Conservation (phyloP, 2,329 filamentous ascomycete species). For the Tolypocladium ophioglossoides region DNA sequence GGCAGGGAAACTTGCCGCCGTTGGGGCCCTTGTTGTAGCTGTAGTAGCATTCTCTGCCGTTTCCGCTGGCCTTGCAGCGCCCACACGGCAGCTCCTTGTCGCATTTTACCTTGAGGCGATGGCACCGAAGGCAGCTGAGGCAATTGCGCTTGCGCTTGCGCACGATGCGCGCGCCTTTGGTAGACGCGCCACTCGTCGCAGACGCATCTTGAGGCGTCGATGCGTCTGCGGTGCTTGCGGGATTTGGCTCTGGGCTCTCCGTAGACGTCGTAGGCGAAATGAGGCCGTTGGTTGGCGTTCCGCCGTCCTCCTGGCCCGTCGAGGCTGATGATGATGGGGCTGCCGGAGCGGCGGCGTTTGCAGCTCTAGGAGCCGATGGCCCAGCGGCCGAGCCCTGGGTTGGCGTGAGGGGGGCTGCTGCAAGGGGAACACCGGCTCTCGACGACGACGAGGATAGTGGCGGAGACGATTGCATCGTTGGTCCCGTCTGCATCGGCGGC, state of each 20-base stretch:
- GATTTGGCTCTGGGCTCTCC: conserved; percentile 15
- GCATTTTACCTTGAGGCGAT: conserved; percentile 26
- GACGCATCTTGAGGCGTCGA: neutral
- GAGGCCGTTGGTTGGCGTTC: conserved; percentile 11
- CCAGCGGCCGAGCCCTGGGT: neutral
- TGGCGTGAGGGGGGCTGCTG: neutral
- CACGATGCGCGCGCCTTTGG: conserved; percentile 13
- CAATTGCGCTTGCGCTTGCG: conserved; percentile 26
- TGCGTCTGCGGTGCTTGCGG: conserved; percentile 3
- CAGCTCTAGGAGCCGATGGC: neutral
- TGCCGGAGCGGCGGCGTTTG: neutral
- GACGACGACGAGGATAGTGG: neutral
- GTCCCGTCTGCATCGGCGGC: neutral
- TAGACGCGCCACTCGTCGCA: neutral
- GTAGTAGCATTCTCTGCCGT: conserved; percentile 24
- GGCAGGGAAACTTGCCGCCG: conserved; percentile 22
- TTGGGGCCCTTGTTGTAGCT: conserved; percentile 26
- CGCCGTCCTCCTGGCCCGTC: conserved; percentile 7
- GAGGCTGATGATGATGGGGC: conserved; percentile 7
- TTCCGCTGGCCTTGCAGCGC: conserved; percentile 22
- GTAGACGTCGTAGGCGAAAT: conserved; percentile 18
- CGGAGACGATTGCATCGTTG: neutral
- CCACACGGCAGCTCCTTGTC: conserved; percentile 26
- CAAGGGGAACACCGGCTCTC: neutral
- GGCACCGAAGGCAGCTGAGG: conserved; percentile 23